Conservation (phyloP, 2,329 filamentous ascomycete genomes). For the Aschersonia sp. region DNA sequence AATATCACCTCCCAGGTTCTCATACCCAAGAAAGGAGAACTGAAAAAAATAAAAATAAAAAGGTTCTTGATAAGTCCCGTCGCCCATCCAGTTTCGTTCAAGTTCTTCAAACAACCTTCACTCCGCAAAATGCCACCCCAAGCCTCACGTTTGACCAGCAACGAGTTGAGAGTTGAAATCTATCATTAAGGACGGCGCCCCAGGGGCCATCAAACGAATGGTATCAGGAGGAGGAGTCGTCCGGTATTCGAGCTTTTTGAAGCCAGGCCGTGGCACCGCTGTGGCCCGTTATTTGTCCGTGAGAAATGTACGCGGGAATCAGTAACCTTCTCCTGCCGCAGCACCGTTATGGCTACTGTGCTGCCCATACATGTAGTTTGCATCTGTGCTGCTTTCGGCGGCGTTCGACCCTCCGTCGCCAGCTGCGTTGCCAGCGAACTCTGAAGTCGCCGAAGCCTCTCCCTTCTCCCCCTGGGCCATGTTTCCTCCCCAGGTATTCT, state of each 20-base stretch:
- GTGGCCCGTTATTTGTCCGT: too few species aligned
- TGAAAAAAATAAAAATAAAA: too few species aligned
- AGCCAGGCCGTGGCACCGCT: too few species aligned
- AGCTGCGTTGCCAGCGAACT: slow-evolving; percentile 18
- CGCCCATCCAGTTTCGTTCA: too few species aligned
- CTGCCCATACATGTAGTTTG: slow-evolving; percentile 38
- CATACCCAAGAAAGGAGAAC: too few species aligned
- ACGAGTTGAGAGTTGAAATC: neutral
- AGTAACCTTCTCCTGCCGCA: slow-evolving; percentile 37
- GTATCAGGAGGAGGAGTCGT: neutral
- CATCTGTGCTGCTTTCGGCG: slow-evolving; percentile 25
- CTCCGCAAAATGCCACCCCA: too few species aligned
- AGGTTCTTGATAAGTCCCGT: too few species aligned
- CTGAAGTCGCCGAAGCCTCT: slow-evolving; percentile 18
- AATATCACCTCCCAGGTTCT: too few species aligned
- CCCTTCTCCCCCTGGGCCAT: slow-evolving; percentile 19
- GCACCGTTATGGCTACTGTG: slow-evolving; percentile 45
- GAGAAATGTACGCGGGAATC: slow-evolving; percentile 5
- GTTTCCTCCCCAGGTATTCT: slow-evolving; percentile 16
- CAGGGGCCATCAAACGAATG: neutral
- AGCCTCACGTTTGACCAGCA: too few species aligned
- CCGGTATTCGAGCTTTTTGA: neutral
- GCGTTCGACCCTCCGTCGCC: slow-evolving; percentile 21
- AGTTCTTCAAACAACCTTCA: too few species aligned
- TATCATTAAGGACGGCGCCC: neutral